Percentiles rank a stretch among this genome's conserved stretches.
phyloP scores from a whole-genome alignment of 306 rosid species.

The Ammopiptanthus mongolicus region DNA sequence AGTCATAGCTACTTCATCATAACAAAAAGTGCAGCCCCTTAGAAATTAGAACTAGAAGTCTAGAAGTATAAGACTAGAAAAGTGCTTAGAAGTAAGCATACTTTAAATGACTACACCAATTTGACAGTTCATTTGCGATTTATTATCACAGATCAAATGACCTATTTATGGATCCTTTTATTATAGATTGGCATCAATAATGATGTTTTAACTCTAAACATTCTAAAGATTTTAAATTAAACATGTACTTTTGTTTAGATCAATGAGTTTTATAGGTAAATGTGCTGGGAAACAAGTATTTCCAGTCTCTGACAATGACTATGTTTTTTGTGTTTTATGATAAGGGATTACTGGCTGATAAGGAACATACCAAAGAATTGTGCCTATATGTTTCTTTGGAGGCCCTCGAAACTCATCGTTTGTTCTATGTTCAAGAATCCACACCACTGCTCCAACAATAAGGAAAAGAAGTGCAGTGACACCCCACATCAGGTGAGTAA shows the following conservation, averaged over 20 bases:
- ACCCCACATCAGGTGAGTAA: slow-evolving; percentile 60
- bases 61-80: neutral
- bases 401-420: slow-evolving; percentile 80
- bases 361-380: slow-evolving; percentile 48
- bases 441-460: slow-evolving; percentile 63
- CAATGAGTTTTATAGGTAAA: neutral
- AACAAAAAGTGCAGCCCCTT: too few relatives aligned
- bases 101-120: neutral
- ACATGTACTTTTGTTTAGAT: too few relatives aligned
- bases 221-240: neutral
- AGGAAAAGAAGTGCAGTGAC: slow-evolving; percentile 55
- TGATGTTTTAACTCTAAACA: neutral
- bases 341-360: neutral
- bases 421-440: slow-evolving; percentile 75
- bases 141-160: neutral
- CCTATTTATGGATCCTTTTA: neutral
- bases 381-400: slow-evolving; percentile 58
- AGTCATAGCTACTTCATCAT: too few relatives aligned
- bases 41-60: too few relatives aligned
- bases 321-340: too few relatives aligned
- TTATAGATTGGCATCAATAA: neutral
- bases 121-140: too few relatives aligned
- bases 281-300: too few relatives aligned
- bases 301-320: neutral
- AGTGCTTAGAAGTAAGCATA: neutral